These are phyloP conservation scores for Chloris gayana DNA, from an alignment of 176 grass and related monocot species.

Conservation along the genomic window DNA sequence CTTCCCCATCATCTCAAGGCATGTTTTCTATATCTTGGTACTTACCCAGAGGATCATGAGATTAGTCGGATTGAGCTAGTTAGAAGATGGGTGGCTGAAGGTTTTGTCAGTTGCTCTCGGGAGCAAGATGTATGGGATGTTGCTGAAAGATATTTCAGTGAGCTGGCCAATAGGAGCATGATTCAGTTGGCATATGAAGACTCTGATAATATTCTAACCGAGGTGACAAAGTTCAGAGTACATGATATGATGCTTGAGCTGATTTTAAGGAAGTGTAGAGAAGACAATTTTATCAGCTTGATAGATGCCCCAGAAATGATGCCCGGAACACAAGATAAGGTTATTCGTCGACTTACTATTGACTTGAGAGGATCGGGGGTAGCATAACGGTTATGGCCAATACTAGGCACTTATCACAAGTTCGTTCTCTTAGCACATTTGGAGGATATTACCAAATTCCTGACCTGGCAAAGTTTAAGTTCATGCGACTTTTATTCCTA, in stretches of 20 bases:
- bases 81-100: constrained; percentile 45
- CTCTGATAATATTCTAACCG: not conserved
- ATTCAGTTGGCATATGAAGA: constrained; percentile 8
- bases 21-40: constrained; percentile 41
- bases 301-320: not conserved
- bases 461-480: not conserved
- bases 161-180: constrained; percentile 41
- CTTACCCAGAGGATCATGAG: not conserved
- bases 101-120: constrained; percentile 16
- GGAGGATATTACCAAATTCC: not conserved
- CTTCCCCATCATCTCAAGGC: constrained; percentile 26
- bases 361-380: not conserved
- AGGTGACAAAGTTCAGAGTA: not conserved
- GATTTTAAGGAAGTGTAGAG: constrained; percentile 15
- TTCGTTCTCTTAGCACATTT: not conserved
- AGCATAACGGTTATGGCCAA: not conserved
- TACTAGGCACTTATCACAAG: not conserved
- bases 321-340: not conserved
- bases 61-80: constrained; percentile 19
- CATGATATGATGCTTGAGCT: constrained; percentile 44
- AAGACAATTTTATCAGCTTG: constrained; percentile 38
- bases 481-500: not conserved
- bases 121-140: constrained; percentile 9
- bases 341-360: not conserved
- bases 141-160: constrained; percentile 21